Conservation (phyloP, 768 basidiomycete species). For the Naematelia aurantialba region DNA sequence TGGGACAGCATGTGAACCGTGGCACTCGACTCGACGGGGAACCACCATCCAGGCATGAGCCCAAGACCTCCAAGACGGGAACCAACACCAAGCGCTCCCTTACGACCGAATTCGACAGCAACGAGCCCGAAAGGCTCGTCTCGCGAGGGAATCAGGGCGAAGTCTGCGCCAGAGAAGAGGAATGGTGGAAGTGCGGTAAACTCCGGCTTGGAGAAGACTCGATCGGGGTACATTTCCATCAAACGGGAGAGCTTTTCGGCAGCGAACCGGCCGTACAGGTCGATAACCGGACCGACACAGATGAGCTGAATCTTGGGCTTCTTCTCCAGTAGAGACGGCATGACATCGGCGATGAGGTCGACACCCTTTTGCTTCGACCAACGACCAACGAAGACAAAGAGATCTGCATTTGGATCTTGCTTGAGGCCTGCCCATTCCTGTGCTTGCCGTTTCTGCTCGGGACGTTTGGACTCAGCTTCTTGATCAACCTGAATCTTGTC, state of each 20-base stretch:
- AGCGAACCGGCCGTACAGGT: constrained; percentile 90
- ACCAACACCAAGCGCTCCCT: constrained; percentile 93
- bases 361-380: constrained; percentile 98
- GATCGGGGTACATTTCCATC: constrained; percentile 92
- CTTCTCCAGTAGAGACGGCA: constrained; percentile 86
- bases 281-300: constrained; percentile 88
- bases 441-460: constrained; percentile 83
- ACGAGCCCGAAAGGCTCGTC: constrained; percentile 95
- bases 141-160: constrained; percentile 89
- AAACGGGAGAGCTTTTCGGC: constrained; percentile 87
- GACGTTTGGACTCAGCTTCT: constrained; percentile 80
- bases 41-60: constrained; percentile 99
- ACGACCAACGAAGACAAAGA: constrained; percentile 94
- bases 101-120: constrained; percentile 92
- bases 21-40: constrained; percentile 89
- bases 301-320: constrained; percentile 79
- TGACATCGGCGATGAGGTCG: constrained; percentile 93
- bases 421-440: constrained; percentile 94
- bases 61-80: constrained; percentile 90
- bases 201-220: constrained; percentile 93
- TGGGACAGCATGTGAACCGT: constrained; percentile 94
- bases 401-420: constrained; percentile 80
- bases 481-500: constrained; percentile 73
- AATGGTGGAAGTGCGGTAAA: constrained; percentile 91
- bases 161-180: constrained; percentile 90